Conservation (phyloP, 192 early-diverging fungal genomes). For the Backusella australiensis region DNA sequence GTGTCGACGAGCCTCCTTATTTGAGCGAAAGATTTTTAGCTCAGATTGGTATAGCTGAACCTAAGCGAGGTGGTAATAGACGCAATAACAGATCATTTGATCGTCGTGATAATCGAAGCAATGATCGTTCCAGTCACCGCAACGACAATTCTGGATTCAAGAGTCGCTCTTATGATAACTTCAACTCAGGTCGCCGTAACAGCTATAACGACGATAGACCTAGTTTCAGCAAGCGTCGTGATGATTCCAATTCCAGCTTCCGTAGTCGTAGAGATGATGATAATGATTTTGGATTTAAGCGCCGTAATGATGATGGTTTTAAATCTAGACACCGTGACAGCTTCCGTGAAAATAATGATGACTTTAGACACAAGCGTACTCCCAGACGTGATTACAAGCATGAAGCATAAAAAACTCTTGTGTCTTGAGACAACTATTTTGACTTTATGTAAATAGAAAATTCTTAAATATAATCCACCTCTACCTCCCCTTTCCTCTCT, state of each 20-base stretch:
- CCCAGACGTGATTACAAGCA: background rate
- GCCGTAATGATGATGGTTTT: background rate
- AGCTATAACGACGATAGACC: background rate
- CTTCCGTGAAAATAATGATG: background rate
- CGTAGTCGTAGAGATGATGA: background rate
- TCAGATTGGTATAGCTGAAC: slow-evolving; percentile 40
- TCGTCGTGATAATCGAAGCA: background rate
- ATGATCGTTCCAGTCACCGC: background rate
- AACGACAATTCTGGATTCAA: background rate
- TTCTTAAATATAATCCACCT: background rate
- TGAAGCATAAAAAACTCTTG: background rate
- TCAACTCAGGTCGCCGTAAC: background rate
- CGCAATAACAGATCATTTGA: background rate
- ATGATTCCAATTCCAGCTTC: background rate
- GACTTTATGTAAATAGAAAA: slow-evolving; percentile 3
- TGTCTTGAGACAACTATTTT: background rate
- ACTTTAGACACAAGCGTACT: background rate
- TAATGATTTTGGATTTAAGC: background rate
- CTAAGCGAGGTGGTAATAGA: background rate
- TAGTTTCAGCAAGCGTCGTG: background rate
- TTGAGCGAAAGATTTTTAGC: slow-evolving; percentile 42
- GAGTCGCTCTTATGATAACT: background rate
- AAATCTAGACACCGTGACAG: background rate
- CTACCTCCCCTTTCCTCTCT: background rate
- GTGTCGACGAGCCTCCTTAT: slow-evolving; percentile 40